A percentile compares a stretch with the other conserved stretches of the same genome.
phyloP scores from a whole-genome alignment of 2,329 filamentous ascomycete species.

The Capronia epimyces region DNA sequence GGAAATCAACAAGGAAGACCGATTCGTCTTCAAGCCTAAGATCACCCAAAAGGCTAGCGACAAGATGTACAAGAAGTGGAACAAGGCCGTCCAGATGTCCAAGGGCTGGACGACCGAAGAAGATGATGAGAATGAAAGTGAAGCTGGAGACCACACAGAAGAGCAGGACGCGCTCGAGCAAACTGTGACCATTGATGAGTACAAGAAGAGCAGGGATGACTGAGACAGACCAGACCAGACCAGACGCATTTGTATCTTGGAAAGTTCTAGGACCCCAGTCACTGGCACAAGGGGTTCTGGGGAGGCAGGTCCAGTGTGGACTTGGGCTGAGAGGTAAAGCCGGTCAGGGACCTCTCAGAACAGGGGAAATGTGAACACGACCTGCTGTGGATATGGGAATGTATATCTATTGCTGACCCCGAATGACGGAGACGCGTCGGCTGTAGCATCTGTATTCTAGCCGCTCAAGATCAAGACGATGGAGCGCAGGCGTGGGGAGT shows the following conservation, averaged over 20 bases:
- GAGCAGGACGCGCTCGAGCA: neutral
- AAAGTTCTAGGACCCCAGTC: neutral
- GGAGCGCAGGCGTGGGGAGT: neutral
- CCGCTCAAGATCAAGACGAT: neutral
- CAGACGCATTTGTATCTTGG: neutral
- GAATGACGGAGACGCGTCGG: neutral
- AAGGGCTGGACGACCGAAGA: constrained; percentile 55
- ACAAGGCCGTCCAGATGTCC: constrained; percentile 72
- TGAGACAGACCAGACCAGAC: neutral
- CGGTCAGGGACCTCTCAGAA: neutral
- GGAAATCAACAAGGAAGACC: constrained; percentile 64
- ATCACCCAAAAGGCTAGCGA: constrained; percentile 33
- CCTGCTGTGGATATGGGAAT: neutral
- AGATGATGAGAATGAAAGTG: neutral
- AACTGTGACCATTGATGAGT: neutral
- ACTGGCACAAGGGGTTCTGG: neutral
- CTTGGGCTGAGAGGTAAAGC: neutral
- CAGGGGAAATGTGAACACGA: neutral
- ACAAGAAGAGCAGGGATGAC: neutral
- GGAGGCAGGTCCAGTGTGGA: too few species aligned
- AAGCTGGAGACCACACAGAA: neutral
- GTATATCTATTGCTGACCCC: neutral
- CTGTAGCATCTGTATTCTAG: neutral
- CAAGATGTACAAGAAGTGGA: constrained; percentile 66
- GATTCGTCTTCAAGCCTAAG: constrained; percentile 62